Evolutionary conservation across 23 red algal genomes (phyloP).

Genomic region (Gracilaria vermiculophylla): DNA sequence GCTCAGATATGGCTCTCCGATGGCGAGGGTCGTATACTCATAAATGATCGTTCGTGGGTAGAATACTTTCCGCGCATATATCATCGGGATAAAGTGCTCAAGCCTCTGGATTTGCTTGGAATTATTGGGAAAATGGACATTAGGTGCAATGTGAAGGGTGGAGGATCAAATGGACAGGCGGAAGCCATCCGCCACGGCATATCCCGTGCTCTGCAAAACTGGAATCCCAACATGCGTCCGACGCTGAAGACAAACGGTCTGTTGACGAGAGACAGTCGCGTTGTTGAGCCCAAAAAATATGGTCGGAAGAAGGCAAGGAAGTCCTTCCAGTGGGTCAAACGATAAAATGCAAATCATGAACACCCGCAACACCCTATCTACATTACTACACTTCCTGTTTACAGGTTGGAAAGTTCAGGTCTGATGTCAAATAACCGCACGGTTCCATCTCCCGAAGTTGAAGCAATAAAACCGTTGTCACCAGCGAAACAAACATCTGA

Average conservation of each 20-base stretch:
- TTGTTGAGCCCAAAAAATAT: slow-evolving; percentile 92
- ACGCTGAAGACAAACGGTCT: slow-evolving; percentile 72
- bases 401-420: not conserved
- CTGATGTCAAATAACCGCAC: slow-evolving; percentile 67
- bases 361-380: not conserved
- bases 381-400: not conserved
- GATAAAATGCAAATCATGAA: not conserved
- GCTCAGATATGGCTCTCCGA: slow-evolving; percentile 46
- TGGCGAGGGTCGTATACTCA: not conserved
- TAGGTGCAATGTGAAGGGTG: slow-evolving; percentile 53
- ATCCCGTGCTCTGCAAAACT: slow-evolving; percentile 75
- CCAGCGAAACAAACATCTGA: slow-evolving; percentile 64
- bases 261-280: slow-evolving; percentile 78
- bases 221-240: slow-evolving; percentile 51
- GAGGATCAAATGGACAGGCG: slow-evolving; percentile 86
- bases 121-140: slow-evolving; percentile 65
- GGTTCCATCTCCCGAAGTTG: slow-evolving; percentile 65
- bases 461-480: slow-evolving; percentile 42
- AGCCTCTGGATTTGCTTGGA: slow-evolving; percentile 41
- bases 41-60: slow-evolving; percentile 74
- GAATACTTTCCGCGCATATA: slow-evolving; percentile 80
- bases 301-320: slow-evolving; percentile 76
- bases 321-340: slow-evolving; percentile 72
- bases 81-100: slow-evolving; percentile 73
- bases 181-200: slow-evolving; percentile 85